Evolutionary conservation across 2,329 filamentous ascomycete species (phyloP), one percentile per base, ranked within the genome.

Genomic region (Sporothrix phasma): DNA sequence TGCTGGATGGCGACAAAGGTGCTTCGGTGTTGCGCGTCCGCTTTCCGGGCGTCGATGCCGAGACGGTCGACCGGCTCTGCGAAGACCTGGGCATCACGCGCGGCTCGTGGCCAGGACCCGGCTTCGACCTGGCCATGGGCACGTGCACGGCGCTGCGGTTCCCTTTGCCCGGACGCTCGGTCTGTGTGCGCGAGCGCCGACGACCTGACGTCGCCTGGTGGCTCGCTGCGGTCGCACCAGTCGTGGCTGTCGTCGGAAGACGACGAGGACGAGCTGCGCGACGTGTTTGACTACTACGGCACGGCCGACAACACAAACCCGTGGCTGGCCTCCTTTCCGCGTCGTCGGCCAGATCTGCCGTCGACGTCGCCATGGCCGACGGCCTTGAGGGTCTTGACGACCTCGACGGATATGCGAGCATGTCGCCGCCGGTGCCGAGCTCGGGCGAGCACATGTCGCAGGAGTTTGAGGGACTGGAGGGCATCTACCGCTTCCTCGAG

Each of bases 11-110:
- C 3, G 49, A 22, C 15, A 8, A 31, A 11, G 79, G 82, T 39
- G 84, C 84, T 10, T 37, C 34, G 4, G 82, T 84, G 0, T 77
- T 97, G 3, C 86, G 92, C 39, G 86, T 97, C 1, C 88, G 92
- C 34, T 97, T 99, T 71, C 92, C 92, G 0, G 94, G 94, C 3
- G 92, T 94, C 67, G 93, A 97, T 71, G 86, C 86, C 0, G 84
- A 87, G 17, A 90, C 89, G 0, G 88, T 96, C 0, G 90, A 96
- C 72, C 80, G 81, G 3, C 81, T 99, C 0, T 97, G 92, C 73
- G 85, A 90, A 54, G 94, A 99, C 73, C 81, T 96, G 11, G 89
- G 88, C n/a, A 81, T 99, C 7, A 85, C 87, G 67, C 83, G 91
- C 62, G 94, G 1, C 78, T 89, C 3, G 83, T 97, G 3, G 82